phyloP scores from a whole-genome alignment of 352 stramenopile genomes.

The Globisporangium acanthophoron region DNA sequence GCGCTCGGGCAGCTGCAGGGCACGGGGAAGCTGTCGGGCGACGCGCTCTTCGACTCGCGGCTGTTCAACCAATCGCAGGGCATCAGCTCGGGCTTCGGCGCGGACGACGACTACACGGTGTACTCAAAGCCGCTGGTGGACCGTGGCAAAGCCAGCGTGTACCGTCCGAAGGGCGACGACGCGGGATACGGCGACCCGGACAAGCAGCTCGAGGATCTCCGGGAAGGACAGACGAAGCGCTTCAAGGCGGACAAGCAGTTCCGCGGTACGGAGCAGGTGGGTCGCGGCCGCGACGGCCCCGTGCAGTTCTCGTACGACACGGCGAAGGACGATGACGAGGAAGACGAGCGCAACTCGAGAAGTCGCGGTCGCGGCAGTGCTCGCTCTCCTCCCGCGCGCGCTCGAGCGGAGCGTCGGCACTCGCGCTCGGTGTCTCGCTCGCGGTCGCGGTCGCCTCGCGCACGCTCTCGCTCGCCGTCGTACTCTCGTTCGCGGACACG shows the following conservation, averaged over 20 bases:
- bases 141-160: constrained; percentile 85
- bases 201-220: constrained; percentile 91
- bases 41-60: constrained; percentile 94
- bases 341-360: constrained; percentile 7
- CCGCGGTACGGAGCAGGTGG: constrained; percentile 70
- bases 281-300: constrained; percentile 53
- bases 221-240: constrained; percentile 60
- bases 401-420: constrained; percentile 50
- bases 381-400: constrained; percentile 11
- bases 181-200: constrained; percentile 80
- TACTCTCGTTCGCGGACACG: constrained; percentile 17
- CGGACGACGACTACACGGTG: constrained; percentile 98
- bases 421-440: constrained; percentile 93
- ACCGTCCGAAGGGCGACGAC: constrained; percentile 86
- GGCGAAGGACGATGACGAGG: constrained; percentile 31
- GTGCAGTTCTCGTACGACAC: constrained; percentile 86
- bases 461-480: constrained; percentile 26
- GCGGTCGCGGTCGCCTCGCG: constrained; percentile 85
- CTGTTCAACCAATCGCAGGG: constrained; percentile 98
- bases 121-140: constrained; percentile 97
- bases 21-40: constrained; percentile 67
- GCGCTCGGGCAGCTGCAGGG: constrained; percentile 95
- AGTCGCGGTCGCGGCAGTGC: constrained; percentile 1
- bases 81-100: constrained; percentile 93
- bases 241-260: constrained; percentile 90